Base-by-base conservation (phyloP, 1,284 basidiomycete species). In the Ustilago loliicola region DNA sequence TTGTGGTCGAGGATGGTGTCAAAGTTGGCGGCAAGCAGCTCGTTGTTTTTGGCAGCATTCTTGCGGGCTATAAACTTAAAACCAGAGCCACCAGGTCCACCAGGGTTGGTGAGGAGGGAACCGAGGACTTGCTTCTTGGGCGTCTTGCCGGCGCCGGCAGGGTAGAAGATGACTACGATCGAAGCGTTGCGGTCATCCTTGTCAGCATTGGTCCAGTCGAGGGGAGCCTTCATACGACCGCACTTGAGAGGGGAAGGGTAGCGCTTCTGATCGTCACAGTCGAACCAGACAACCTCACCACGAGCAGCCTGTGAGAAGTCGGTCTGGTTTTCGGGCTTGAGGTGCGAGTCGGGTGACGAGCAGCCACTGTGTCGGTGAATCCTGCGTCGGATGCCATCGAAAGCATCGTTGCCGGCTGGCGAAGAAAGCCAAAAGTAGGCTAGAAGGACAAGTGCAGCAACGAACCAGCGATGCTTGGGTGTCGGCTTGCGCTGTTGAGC, bases 71-170 rank as follows among this genome's bases (percentile, higher is more conserved):
- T 54, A 32, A 79, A 77, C 23, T 67, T 64, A 47, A 76, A 58
- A 30, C 78, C 80, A 9, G 69, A 69, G 10, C 78, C 80, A 48
- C 80, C 80, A 1, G 80, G 80, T 27, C 80, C 80, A 42, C 80
- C 80, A 4, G 72, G 74, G 58, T 82, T 82, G 66, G 69, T 70
- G 42, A 80, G 60, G 19, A 82, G 60, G 21, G 72, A 68, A 15
- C 80, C 80, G 4, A 73, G 66, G 6, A 79, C 58, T n/a, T 80
- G 54, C 7, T 67, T 38, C 56, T 66, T 64, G 27, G 68, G 54
- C 23, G 78, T 80, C 32, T 67, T 59, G 19, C 76, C 75, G 0
- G 68, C 78, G n/a, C 80, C 78, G 7, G 80, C 80, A 8, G 74
- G 70, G 61, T 72, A 81, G 55, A 66, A 68, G 66, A 80, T 66